Base-by-base conservation (phyloP, 139 green algal species). In the Asterochloris erici region DNA sequence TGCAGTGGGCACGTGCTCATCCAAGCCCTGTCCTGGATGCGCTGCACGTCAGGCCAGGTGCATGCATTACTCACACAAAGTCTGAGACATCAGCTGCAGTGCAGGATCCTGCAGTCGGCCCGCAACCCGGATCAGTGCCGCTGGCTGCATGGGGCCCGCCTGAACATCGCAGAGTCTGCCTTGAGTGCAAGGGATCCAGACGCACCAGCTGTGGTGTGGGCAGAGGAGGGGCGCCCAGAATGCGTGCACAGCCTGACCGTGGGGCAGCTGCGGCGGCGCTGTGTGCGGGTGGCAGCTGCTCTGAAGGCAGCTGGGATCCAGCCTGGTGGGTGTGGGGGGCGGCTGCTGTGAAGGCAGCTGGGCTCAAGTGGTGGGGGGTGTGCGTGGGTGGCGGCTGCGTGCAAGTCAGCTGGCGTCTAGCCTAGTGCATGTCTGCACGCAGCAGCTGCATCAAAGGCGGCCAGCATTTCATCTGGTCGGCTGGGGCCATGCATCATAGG, bases 141-240 rank as follows among this genome's bases (percentile, higher is more conserved):
- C 54, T 98, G 95, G 93, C 86, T 98, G 81, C 88, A 91, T 1
- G 95, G 91, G n/a, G 92, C 91, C 9, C 75, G 81, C 0, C 73
- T 98, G 17, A 98, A 98, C 84, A 90, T 94, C 47, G 95, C 94
- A 17, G 86, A 90, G n/a, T 85, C 76, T 60, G 90, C 90, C 0
- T 83, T 97, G 28, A 29, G 17, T n/a, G 82, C 74, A 13, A 78
- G 83, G 0, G 85, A 89, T 19, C 80, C 85, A 12, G 86, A 91
- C 73, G 70, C 61, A 1, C 75, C 89, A 12, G 94, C 94, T 10
- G 73, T 98, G 19, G 47, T 94, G 15, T 98, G 93, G 95, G 93
- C 92, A 9, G 83, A 84, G 12, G 94, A 98, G 77, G 84, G 81
- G 0, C 9, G 63, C 0, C 92, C 91, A 2, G 19, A 14, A 10